phyloP scores from a whole-genome alignment of 169 alveolate species.

The Cryptosporidium bovis region DNA sequence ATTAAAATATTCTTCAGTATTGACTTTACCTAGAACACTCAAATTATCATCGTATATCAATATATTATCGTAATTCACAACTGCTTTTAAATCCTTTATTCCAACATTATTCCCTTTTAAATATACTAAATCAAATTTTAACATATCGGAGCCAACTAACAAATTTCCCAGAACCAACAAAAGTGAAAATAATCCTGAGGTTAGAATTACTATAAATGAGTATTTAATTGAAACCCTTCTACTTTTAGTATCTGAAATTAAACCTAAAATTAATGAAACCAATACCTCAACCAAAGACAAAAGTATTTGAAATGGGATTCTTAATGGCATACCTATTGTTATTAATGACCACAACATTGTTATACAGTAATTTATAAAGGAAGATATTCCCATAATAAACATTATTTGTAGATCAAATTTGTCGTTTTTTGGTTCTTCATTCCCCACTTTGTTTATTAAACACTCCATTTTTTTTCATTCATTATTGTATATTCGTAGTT shows the following conservation, averaged over 20 bases:
- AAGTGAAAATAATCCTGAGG: background rate
- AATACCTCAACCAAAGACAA: slow-evolving; percentile 29
- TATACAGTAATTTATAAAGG: slow-evolving; percentile 45
- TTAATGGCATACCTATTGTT: background rate
- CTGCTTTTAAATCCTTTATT: background rate
- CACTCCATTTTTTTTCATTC: too few relatives aligned
- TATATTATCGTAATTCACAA: slow-evolving; percentile 14
- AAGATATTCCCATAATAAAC: slow-evolving; percentile 16
- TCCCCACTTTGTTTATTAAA: too few relatives aligned
- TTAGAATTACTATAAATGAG: slow-evolving; percentile 24
- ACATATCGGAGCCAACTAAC: background rate
- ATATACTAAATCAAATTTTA: slow-evolving; percentile 12
- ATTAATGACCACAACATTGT: slow-evolving; percentile 54
- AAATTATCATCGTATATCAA: slow-evolving; percentile 26
- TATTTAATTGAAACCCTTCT: slow-evolving; percentile 36
- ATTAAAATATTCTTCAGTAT: background rate
- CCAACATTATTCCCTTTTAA: background rate
- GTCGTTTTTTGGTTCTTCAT: too few relatives aligned
- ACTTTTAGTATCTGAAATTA: slow-evolving; percentile 34
- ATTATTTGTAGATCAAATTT: background rate
- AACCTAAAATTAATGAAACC: slow-evolving; percentile 4
- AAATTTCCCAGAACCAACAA: background rate
- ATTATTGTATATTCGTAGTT: too few relatives aligned
- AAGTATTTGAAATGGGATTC: slow-evolving; percentile 13
- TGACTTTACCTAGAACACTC: slow-evolving; percentile 4